phyloP scores from a whole-genome alignment of 495 filamentous ascomycete genomes.

The Penicillium paradoxum region DNA sequence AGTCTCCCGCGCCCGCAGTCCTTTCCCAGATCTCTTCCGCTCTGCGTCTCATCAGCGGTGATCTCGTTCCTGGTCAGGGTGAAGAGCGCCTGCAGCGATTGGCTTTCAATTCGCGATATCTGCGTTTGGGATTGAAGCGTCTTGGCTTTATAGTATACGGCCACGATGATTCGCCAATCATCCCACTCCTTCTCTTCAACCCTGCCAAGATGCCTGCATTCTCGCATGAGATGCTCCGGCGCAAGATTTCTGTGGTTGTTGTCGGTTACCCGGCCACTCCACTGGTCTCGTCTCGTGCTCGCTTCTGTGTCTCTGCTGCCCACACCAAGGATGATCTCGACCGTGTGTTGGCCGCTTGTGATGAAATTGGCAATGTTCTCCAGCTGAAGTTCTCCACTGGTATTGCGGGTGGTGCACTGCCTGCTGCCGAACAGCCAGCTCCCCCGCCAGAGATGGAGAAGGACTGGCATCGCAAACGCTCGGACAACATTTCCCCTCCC shows the following conservation, averaged over 20 bases:
- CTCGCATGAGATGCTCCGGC: constrained; percentile 94
- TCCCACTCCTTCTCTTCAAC: constrained; percentile 89
- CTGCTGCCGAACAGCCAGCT: constrained; percentile 62
- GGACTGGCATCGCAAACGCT: constrained; percentile 46
- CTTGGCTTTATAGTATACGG: constrained; percentile 96
- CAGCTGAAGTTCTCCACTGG: constrained; percentile 96
- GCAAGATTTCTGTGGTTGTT: constrained; percentile 97
- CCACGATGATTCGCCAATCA: constrained; percentile 96
- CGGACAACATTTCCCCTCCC: constrained; percentile 56
- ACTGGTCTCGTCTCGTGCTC: constrained; percentile 84
- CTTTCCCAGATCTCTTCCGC: constrained; percentile 83
- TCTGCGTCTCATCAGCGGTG: constrained; percentile 81
- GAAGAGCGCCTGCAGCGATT: constrained; percentile 94
- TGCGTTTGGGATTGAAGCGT: constrained; percentile 92
- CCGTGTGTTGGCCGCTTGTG: constrained; percentile 80
- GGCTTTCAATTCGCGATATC: constrained; percentile 97
- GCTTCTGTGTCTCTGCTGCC: constrained; percentile 92
- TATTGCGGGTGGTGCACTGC: constrained; percentile 78
- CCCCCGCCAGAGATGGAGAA: constrained; percentile 68
- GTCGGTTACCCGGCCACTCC: constrained; percentile 98
- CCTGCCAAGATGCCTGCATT: constrained; percentile 97
- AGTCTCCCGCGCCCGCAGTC: constrained; percentile 80
- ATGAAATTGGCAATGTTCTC: constrained; percentile 85
- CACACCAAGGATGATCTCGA: constrained; percentile 99
- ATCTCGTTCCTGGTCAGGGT: constrained; percentile 82